Conservation (phyloP, 768 basidiomycete species). For the Rhizopogon roseolus region DNA sequence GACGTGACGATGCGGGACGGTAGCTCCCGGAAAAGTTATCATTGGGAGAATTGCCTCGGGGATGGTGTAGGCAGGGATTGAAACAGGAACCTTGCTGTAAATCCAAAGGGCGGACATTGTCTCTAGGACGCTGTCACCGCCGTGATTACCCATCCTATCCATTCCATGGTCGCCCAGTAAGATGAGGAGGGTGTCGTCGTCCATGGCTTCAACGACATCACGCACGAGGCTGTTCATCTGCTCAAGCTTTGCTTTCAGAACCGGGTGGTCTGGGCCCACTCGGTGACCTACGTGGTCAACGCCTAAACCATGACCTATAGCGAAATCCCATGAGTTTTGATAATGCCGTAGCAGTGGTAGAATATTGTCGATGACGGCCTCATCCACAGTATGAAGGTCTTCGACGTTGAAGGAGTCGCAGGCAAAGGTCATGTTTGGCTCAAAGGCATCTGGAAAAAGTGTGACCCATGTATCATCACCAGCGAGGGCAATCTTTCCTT, state of each 20-base stretch:
- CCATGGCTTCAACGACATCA: constrained; percentile 66
- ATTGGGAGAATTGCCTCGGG: constrained; percentile 51
- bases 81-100: constrained; percentile 74
- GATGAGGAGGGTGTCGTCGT: constrained; percentile 87
- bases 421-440: constrained; percentile 68
- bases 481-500: constrained; percentile 74
- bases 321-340: constrained; percentile 69
- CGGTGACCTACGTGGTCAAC: constrained; percentile 97
- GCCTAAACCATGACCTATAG: constrained; percentile 91
- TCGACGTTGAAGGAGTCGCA: constrained; percentile 99
- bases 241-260: constrained; percentile 78
- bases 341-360: constrained; percentile 66
- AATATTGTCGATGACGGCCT: constrained; percentile 81
- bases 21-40: constrained; percentile 56
- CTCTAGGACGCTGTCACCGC: constrained; percentile 84
- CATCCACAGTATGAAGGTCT: constrained; percentile 92
- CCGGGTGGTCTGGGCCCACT: constrained; percentile 82
- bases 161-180: constrained; percentile 97
- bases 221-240: constrained; percentile 84
- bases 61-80: constrained; percentile 26
- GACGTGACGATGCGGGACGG: constrained; percentile 53
- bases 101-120: constrained; percentile 88
- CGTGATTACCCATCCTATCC: constrained; percentile 93
- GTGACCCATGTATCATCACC: constrained; percentile 97
- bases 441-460: constrained; percentile 77